Conservation (phyloP, 2,329 filamentous ascomycete species). For the Botrytis pseudocinerea region DNA sequence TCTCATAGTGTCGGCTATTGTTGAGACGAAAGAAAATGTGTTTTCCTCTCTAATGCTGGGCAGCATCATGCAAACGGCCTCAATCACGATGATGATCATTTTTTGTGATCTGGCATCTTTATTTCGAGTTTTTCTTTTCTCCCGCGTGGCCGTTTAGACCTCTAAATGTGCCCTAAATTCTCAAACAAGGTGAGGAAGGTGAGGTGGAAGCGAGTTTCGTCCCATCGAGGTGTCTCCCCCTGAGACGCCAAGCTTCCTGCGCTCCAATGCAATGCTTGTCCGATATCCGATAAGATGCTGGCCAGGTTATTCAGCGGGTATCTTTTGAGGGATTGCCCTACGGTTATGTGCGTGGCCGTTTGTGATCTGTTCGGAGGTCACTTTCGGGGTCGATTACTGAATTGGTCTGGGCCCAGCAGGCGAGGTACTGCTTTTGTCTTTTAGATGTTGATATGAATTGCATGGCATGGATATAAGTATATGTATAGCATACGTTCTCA, state of each 20-base stretch:
- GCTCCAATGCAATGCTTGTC: slow-evolving; percentile 23
- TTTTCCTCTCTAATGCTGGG: background rate
- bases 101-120: background rate
- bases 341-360: slow-evolving; percentile 1
- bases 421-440: background rate
- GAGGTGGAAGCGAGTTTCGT: slow-evolving; percentile 47
- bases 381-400: slow-evolving; percentile 13
- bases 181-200: slow-evolving; percentile 41
- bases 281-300: slow-evolving; percentile 22
- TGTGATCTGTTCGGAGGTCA: slow-evolving; percentile 3
- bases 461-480: slow-evolving; percentile 9
- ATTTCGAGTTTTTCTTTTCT: background rate
- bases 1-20: background rate
- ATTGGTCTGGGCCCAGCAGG: background rate
- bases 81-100: background rate
- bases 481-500: slow-evolving; percentile 10
- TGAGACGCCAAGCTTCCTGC: slow-evolving; percentile 40
- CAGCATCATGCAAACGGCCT: background rate
- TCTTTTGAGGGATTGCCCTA: background rate
- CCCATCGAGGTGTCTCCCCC: slow-evolving; percentile 20
- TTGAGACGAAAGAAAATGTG: slow-evolving; percentile 6
- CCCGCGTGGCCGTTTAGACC: background rate
- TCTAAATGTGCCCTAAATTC: slow-evolving; percentile 11
- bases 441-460: background rate
- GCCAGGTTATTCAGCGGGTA: slow-evolving; percentile 26